Percentiles rank a stretch among this genome's conserved stretches.
These are phyloP conservation scores for Botryosphaeria dothidea DNA, from an alignment of 2,329 filamentous ascomycete species.

Conservation along the genomic window DNA sequence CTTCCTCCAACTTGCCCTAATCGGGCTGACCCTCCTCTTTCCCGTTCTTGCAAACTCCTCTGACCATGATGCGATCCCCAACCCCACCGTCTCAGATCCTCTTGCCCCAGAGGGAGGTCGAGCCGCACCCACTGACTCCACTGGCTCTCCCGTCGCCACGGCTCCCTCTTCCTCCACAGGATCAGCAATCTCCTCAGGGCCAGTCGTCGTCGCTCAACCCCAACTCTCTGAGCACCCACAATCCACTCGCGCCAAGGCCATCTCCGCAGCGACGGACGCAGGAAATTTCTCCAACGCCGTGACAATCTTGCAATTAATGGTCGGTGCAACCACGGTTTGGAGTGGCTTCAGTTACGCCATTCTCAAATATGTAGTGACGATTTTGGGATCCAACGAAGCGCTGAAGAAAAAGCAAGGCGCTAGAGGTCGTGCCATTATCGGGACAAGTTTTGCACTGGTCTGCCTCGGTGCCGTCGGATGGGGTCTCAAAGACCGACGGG, in stretches of 20 bases:
- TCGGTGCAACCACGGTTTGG: conserved; percentile 88
- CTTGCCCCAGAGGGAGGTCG: conserved; percentile 2
- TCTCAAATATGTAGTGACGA: conserved; percentile 88
- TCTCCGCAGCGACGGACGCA: conserved; percentile 3
- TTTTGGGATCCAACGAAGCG: conserved; percentile 58
- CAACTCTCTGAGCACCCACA: neutral
- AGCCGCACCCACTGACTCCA: neutral
- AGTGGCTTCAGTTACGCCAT: conserved; percentile 91
- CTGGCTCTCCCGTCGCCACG: conserved; percentile 1
- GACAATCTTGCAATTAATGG: conserved; percentile 65
- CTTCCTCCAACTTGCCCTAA: conserved; percentile 81
- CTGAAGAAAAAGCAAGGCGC: conserved; percentile 51
- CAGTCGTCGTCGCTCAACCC: neutral
- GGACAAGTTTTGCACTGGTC: conserved; percentile 47
- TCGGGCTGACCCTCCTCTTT: conserved; percentile 79
- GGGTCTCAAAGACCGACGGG: neutral
- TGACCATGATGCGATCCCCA: neutral
- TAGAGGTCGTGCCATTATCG: conserved; percentile 50
- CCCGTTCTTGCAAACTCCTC: conserved; percentile 62
- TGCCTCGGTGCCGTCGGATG: conserved; percentile 38
- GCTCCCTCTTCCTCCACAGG: neutral
- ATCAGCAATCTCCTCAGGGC: neutral
- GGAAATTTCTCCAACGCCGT: conserved; percentile 35
- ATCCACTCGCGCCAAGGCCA: neutral
- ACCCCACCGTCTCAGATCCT: conserved; percentile 12